A percentile compares a stretch with the other conserved stretches of the same genome.
These are phyloP conservation scores for Dendrocalamus sinicus DNA, from an alignment of 176 grass and related monocot species.

Conservation along the genomic window DNA sequence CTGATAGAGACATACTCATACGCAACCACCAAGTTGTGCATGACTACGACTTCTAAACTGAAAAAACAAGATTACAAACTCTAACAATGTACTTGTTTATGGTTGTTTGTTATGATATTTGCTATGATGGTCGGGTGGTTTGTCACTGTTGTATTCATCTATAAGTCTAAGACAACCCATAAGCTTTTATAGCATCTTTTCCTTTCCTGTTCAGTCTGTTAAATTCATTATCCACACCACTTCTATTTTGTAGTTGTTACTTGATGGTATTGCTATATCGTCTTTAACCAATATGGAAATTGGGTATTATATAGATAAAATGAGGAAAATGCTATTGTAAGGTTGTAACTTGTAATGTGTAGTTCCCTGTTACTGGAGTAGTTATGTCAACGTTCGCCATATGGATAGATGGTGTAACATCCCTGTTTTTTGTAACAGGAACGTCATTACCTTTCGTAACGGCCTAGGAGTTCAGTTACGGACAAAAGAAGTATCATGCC, in stretches of 20 bases:
- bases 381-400: neutral
- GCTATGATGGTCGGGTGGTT: too few relatives aligned
- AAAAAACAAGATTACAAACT: too few relatives aligned
- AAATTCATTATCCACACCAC: neutral
- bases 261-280: constrained; percentile 8
- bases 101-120: too few relatives aligned
- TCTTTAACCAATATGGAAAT: neutral
- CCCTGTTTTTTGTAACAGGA: too few relatives aligned
- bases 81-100: too few relatives aligned
- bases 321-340: neutral
- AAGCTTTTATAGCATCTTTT: constrained; percentile 3
- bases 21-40: too few relatives aligned
- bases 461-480: too few relatives aligned
- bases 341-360: neutral
- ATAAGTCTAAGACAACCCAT: constrained; percentile 53
- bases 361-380: neutral
- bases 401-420: too few relatives aligned
- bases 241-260: neutral
- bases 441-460: too few relatives aligned
- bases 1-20: too few relatives aligned
- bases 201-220: constrained; percentile 11
- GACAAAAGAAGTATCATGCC: too few relatives aligned
- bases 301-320: constrained; percentile 7
- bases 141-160: constrained; percentile 68
- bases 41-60: too few relatives aligned